These are phyloP conservation scores for Flaveria robusta DNA, from an alignment of 129 eudicot species.

Conservation along the genomic window DNA sequence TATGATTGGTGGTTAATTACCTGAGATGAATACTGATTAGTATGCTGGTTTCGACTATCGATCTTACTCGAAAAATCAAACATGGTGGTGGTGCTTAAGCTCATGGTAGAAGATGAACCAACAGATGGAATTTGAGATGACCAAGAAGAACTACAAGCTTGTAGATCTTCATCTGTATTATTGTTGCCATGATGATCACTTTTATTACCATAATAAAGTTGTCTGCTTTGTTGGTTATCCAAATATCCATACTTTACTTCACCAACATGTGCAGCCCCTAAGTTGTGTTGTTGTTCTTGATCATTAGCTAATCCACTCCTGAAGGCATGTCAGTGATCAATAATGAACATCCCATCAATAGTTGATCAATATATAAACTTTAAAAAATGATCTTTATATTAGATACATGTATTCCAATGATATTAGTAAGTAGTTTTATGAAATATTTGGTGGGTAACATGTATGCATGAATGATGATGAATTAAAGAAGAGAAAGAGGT, in stretches of 20 bases:
- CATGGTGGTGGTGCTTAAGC: slow-evolving; percentile 41
- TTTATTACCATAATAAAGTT: slow-evolving; percentile 28
- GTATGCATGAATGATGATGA: slow-evolving; percentile 25
- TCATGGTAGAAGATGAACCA: slow-evolving; percentile 44
- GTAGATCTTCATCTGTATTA: slow-evolving; percentile 32
- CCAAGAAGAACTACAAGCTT: slow-evolving; percentile 48
- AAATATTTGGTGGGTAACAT: not conserved
- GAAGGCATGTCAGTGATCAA: slow-evolving; percentile 11
- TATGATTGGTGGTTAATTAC: slow-evolving; percentile 28
- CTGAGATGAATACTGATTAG: slow-evolving; percentile 51
- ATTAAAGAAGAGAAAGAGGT: slow-evolving; percentile 23
- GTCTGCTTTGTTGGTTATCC: slow-evolving; percentile 39
- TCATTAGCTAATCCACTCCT: slow-evolving; percentile 57
- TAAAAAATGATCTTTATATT: not conserved
- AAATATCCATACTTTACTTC: slow-evolving; percentile 44
- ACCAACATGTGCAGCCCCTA: slow-evolving; percentile 45
- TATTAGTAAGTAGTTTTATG: not conserved
- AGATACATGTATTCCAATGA: not conserved
- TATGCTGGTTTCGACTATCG: slow-evolving; percentile 33
- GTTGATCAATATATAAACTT: not conserved
- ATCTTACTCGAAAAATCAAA: slow-evolving; percentile 46
- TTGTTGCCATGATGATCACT: slow-evolving; percentile 16
- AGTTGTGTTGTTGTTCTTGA: slow-evolving; percentile 56
- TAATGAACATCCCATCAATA: slow-evolving; percentile 7
- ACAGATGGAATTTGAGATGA: slow-evolving; percentile 46